phyloP scores from a whole-genome alignment of 2,329 filamentous ascomycete species.

The Curvularia hawaiiensis region DNA sequence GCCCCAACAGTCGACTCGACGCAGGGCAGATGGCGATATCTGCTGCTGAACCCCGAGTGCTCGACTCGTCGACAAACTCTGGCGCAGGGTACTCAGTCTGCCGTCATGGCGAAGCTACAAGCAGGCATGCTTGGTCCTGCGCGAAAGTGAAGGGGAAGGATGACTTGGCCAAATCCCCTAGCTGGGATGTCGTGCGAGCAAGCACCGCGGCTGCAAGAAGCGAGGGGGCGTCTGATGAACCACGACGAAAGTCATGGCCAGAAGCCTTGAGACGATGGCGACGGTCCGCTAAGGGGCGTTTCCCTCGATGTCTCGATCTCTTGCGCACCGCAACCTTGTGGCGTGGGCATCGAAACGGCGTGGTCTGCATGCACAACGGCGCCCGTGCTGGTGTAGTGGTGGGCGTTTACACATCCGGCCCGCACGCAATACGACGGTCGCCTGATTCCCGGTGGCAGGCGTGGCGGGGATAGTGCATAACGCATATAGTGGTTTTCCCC shows the following conservation, averaged over 20 bases:
- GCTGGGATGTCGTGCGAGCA: constrained; percentile 5
- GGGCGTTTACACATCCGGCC: background rate
- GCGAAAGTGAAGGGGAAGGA: constrained; percentile 3
- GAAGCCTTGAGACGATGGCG: background rate
- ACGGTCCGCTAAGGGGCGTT: background rate
- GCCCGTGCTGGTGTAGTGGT: background rate
- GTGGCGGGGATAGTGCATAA: constrained; percentile 8
- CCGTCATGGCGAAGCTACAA: constrained; percentile 14
- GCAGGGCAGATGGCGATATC: background rate
- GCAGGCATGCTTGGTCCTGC: constrained; percentile 22
- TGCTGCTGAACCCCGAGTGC: background rate
- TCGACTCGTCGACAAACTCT: background rate
- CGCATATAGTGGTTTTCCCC: constrained; percentile 6
- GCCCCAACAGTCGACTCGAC: constrained; percentile 1
- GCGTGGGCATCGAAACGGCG: background rate
- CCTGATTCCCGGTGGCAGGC: constrained; percentile 10
- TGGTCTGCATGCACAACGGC: background rate
- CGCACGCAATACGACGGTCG: constrained; percentile 1
- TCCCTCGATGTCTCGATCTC: background rate
- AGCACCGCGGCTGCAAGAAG: constrained; percentile 8
- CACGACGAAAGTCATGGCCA: background rate
- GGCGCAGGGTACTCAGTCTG: background rate
- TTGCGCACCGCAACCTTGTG: background rate
- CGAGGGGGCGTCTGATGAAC: constrained; percentile 7
- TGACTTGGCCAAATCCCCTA: constrained; percentile 10